These are phyloP conservation scores for Sporisorium scitamineum DNA, from an alignment of 1,284 basidiomycete genomes.

Conservation along the genomic window DNA sequence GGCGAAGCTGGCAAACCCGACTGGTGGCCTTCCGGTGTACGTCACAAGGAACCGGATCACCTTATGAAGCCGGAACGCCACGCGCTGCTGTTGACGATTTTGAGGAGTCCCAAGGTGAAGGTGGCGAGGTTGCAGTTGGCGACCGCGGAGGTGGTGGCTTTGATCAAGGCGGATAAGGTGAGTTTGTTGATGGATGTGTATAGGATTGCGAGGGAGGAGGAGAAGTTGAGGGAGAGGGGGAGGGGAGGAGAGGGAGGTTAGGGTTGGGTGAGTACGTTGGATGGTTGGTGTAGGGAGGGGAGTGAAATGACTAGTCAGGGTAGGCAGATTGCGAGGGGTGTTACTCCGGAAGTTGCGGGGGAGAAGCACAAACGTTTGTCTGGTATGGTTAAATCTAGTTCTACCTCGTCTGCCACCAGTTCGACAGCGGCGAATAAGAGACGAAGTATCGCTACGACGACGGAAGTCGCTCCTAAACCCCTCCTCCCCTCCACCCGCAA, in stretches of 20 bases:
- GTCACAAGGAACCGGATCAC: slow-evolving; percentile 74
- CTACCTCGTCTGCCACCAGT: too few species aligned
- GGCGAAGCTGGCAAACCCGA: slow-evolving; percentile 72
- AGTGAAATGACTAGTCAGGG: slow-evolving; percentile 24
- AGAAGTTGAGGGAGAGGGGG: slow-evolving; percentile 56
- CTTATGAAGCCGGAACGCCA: slow-evolving; percentile 71
- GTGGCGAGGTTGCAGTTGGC: slow-evolving; percentile 72
- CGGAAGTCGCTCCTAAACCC: neutral
- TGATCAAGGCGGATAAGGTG: slow-evolving; percentile 71
- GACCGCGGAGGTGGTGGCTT: slow-evolving; percentile 71
- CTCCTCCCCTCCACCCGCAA: neutral
- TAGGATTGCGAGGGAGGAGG: slow-evolving; percentile 71
- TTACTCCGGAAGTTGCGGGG: slow-evolving; percentile 21
- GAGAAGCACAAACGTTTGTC: slow-evolving; percentile 8
- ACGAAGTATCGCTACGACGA: slow-evolving; percentile 19
- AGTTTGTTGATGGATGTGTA: slow-evolving; percentile 72
- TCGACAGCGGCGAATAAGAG: slow-evolving; percentile 6
- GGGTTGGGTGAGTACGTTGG: slow-evolving; percentile 57
- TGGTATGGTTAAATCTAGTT: slow-evolving; percentile 21
- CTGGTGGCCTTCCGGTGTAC: slow-evolving; percentile 73
- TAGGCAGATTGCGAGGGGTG: slow-evolving; percentile 28
- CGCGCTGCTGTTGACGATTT: slow-evolving; percentile 71
- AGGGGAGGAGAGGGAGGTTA: slow-evolving; percentile 51
- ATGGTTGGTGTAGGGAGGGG: slow-evolving; percentile 54
- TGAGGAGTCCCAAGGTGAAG: slow-evolving; percentile 69